phyloP scores from a whole-genome alignment of 331 rosid species.

The Saraca asoca region DNA sequence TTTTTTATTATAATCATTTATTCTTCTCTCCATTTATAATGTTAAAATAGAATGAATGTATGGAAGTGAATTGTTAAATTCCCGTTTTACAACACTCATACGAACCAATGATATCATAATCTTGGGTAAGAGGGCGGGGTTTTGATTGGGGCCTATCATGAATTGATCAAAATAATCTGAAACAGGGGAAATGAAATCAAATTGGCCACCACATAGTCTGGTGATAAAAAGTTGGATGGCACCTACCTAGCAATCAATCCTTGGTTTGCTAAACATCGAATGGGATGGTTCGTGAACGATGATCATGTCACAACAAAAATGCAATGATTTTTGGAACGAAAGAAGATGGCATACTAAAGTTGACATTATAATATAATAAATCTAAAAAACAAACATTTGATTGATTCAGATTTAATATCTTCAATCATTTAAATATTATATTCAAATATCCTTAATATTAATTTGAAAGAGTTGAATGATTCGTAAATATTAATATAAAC shows the following conservation, averaged over 20 bases:
- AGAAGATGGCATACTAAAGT: constrained; percentile 38
- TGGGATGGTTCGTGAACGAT: constrained; percentile 46
- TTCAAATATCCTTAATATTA: too few relatives aligned
- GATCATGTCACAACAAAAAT: constrained; percentile 35
- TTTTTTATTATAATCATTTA: too few relatives aligned
- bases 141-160: background rate
- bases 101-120: background rate
- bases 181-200: constrained; percentile 29
- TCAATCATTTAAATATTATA: too few relatives aligned
- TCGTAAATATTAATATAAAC: too few relatives aligned
- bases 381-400: too few relatives aligned
- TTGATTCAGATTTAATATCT: too few relatives aligned
- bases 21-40: too few relatives aligned
- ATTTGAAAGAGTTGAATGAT: too few relatives aligned
- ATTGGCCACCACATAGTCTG: constrained; percentile 11
- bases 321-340: constrained; percentile 29
- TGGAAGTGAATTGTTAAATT: too few relatives aligned
- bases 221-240: constrained; percentile 30
- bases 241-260: background rate
- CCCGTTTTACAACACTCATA: too few relatives aligned
- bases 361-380: constrained; percentile 24
- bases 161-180: background rate
- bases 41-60: too few relatives aligned
- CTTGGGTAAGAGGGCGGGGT: background rate
- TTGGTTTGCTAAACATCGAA: constrained; percentile 34